Evolutionary conservation across 805 yeast genomes (phyloP).

Genomic region (Metschnikowia corniflorae): DNA sequence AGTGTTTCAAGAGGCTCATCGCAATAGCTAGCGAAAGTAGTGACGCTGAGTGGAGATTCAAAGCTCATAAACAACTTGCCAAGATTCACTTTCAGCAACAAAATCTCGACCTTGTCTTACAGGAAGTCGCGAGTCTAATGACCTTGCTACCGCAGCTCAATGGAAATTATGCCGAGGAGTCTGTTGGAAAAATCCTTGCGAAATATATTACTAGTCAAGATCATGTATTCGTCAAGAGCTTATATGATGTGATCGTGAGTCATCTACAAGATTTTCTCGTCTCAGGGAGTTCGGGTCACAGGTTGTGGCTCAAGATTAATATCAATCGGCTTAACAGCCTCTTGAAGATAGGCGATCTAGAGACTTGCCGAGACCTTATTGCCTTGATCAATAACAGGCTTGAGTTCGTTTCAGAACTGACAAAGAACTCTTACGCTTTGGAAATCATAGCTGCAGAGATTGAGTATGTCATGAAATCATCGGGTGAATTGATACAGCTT

Average conservation of each 20-base stretch:
- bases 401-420: constrained; percentile 39
- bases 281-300: constrained; percentile 19
- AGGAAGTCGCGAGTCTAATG: constrained; percentile 22
- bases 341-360: constrained; percentile 27
- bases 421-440: constrained; percentile 46
- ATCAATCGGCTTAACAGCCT: constrained; percentile 42
- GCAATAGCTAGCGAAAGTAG: constrained; percentile 20
- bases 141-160: constrained; percentile 24
- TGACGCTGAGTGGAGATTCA: constrained; percentile 35
- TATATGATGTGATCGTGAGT: constrained; percentile 30
- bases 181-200: constrained; percentile 32
- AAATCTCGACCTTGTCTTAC: constrained; percentile 23
- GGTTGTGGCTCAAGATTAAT: constrained; percentile 48
- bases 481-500: constrained; percentile 34
- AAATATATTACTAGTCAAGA: constrained; percentile 30
- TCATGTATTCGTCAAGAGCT: constrained; percentile 26
- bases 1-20: constrained; percentile 17
- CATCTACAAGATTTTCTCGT: constrained; percentile 20
- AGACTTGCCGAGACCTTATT: constrained; percentile 34
- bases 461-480: constrained; percentile 40
- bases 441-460: constrained; percentile 70
- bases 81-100: constrained; percentile 29
- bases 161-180: constrained; percentile 39
- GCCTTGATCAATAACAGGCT: constrained; percentile 36
- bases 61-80: constrained; percentile 39